Evolutionary conservation across 805 yeast species (phyloP), one percentile per base, ranked within the genome.

Genomic region (Starmerella apis): DNA sequence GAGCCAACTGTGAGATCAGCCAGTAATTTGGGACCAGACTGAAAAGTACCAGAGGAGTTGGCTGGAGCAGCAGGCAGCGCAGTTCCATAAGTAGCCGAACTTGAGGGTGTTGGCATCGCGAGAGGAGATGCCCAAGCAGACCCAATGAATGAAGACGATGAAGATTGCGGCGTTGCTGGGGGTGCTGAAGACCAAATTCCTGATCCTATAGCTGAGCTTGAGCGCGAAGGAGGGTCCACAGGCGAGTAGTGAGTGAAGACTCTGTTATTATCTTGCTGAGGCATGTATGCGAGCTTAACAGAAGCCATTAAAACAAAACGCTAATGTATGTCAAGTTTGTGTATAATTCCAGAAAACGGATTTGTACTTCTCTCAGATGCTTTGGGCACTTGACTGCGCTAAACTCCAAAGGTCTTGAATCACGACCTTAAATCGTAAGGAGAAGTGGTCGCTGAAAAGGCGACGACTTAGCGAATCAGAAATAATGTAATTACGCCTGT

Each of bases 1-100:
- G 57, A 53, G 23, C 50, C 51, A 5, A 54, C 58, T 1, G 58
- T 48, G 11, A 55, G 43, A 7, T 53, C 58, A 4, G 58, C 58
- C 14, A 55, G 31, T 4, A 53, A 37, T 14, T 39, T 47, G 18
- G 49, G 52, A 11, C 18, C 36, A 13, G 30, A 18, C 6, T 19
- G 48, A 4, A 10, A 25, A 9, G 35, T 18, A 7, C 25, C 18
- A 18, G 35, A 18, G 6, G 20, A 16, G 37, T 10, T 20, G 19
- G 45, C 33, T 19, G 24, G 4, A 9, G 25, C 23, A 4, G 31
- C 7, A n/a, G 37, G 28, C 7, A 28, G 22, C 3, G 33, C 36
- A 3, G 43, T 28, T 14, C 32, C 42, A 25, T 19, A 23, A 7
- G 39, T 11, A 13, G 33, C 5, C 6, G 47, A 18, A 9, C 18